These are phyloP conservation scores for Neurospora sp. DNA, from an alignment of 495 filamentous ascomycete genomes.

Conservation along the genomic window DNA sequence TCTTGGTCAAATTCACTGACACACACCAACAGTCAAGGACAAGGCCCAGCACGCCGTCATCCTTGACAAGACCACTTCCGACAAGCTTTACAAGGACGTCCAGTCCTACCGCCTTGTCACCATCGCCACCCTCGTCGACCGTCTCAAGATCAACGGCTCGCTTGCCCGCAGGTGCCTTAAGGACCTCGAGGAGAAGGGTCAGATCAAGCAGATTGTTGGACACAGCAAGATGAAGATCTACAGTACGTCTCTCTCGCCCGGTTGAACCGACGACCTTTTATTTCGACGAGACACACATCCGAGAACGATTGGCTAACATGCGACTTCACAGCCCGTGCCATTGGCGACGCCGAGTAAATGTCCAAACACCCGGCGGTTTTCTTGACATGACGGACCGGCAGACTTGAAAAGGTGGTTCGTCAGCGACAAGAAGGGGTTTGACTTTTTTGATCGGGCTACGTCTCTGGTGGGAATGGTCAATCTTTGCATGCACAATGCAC, in stretches of 20 bases:
- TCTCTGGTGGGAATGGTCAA: constrained; percentile 21
- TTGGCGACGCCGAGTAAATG: constrained; percentile 48
- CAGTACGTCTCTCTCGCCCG: constrained; percentile 52
- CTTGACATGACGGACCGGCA: constrained; percentile 20
- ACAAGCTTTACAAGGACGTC: constrained; percentile 96
- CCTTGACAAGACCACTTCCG: constrained; percentile 68
- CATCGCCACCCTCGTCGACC: constrained; percentile 94
- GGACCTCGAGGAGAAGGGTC: constrained; percentile 94
- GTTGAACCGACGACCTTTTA: neutral
- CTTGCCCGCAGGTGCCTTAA: constrained; percentile 80
- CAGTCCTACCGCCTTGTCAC: constrained; percentile 99
- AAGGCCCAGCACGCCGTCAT: constrained; percentile 96
- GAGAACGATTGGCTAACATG: constrained; percentile 25
- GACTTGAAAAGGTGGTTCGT: constrained; percentile 15
- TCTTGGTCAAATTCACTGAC: neutral
- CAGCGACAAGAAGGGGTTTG: constrained; percentile 24
- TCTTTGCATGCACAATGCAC: constrained; percentile 7
- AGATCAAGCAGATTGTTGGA: constrained; percentile 95
- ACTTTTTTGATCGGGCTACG: constrained; percentile 23
- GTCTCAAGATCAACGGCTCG: constrained; percentile 99
- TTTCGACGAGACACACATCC: neutral
- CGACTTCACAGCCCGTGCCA: constrained; percentile 43
- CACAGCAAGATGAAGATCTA: constrained; percentile 98
- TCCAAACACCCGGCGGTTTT: constrained; percentile 15
- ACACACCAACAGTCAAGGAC: constrained; percentile 77